Evolutionary conservation across 2,329 filamentous ascomycete species (phyloP), one percentile per base, ranked within the genome.

Genomic region (Aureobasidium sp.): DNA sequence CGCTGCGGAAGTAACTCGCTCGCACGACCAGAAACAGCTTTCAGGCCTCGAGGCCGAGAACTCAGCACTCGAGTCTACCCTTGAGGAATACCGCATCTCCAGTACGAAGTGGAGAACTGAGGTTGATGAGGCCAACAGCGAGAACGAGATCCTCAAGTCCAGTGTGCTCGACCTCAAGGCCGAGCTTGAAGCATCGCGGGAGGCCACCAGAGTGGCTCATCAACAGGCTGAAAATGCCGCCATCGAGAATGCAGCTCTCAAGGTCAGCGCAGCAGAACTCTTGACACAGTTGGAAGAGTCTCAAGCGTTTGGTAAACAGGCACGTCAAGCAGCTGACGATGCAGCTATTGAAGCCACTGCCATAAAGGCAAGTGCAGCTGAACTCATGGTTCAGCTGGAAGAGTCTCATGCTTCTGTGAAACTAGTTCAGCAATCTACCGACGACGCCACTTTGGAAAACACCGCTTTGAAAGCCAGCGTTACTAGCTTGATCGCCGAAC

Each of bases 61-160:
- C 56, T 77, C 79, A 42, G 75, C 78, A 6, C 71, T 85, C 21
- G 75, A 83, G 57, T 78, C 73, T 48, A 84, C 79, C 2, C 68
- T 85, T 7, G 78, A 83, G 56, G 82, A 86, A 63, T 84, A 86
- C 63, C 79, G 81, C 37, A 65, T 77, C 12, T 79, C 79, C 4
- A 77, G 75, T 47, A 75, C 77, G 59, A 78, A 79, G 59, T 81
- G 80, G 74, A 77, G 78, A 40, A 70, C 74, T 39, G 78, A 84
- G 55, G 73, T 81, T 8, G 77, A 84, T 44, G 71, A 77, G 27
- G 74, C 74, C 41, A 77, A 75, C 59, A 68, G 71, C 38, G 78
- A 81, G 58, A 90, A 88, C 61, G 88, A 85, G 67, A 84, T 85
- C 59, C 74, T 96, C 54, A 83, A 84, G 61, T 83, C 80, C 64